Evolutionary conservation across 78 protist species (phyloP), one percentile per base, ranked within the genome.

Genomic region (Dictyostelium discoideum): DNA sequence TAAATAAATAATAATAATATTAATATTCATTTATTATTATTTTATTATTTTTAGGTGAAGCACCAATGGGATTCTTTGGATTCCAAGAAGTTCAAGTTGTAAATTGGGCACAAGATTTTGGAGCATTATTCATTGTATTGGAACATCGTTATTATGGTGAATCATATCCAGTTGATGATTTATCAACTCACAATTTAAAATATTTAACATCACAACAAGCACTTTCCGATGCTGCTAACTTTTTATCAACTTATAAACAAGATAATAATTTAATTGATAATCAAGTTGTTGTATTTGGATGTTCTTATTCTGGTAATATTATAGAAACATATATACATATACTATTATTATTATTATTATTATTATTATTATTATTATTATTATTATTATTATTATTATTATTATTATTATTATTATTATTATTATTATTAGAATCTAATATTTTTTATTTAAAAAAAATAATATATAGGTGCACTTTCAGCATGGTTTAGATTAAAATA

Each of bases 181-280:
- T 95, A 7, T 77, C 88, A 54, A 88, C 97, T 18, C n/a, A 57
- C 0, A 87, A 95, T n/a, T 89, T 95, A 11, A 42, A 69, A 26
- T 80, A 39, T n/a, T 18, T 88, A 9, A 87, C 89, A 11, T 67
- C 80, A 24, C 88, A 88, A 67, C 97, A 95, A 42, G 97, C 88
- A 44, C 92, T 95, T 29, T 93, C 92, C 0, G 97, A 95, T 63
- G 93, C 93, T 32, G 97, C 97, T 79, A 89, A 87, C 85, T 88
- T 95, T 48, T 65, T 87, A 37, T 48, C 93, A 32, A 60, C 86
- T 2, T 78, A 54, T 69, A 76, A 78, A 46, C 26, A 29, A 10
- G 86, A 87, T 10, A 78, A 69, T 26, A 65, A 82, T 14, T 18
- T 87, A 32, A 22, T 79, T 20, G 60, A 50, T 9, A 78, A 76